These are phyloP conservation scores for Ogataea haglerorum DNA, from an alignment of 805 yeast genomes.

Conservation along the genomic window DNA sequence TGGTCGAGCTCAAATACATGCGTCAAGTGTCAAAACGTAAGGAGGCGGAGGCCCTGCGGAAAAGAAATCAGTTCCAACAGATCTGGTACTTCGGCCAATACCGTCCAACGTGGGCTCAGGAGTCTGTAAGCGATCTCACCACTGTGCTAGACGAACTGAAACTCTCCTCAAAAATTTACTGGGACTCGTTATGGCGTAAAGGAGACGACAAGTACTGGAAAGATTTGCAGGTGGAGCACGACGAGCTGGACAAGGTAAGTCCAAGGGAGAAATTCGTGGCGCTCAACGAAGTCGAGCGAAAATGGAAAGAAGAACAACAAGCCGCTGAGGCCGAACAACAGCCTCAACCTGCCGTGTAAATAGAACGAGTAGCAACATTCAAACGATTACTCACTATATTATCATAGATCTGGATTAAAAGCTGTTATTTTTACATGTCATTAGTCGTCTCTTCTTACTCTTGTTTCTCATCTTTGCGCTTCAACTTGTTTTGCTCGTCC, in stretches of 20 bases:
- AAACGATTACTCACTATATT: neutral
- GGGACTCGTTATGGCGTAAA: constrained; percentile 88
- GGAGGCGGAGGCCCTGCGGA: constrained; percentile 65
- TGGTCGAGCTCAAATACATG: constrained; percentile 68
- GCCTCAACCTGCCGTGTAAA: constrained; percentile 8
- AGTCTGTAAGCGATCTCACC: constrained; percentile 81
- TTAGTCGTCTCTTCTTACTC: constrained; percentile 1
- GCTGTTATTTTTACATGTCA: constrained; percentile 2
- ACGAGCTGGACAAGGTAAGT: constrained; percentile 49
- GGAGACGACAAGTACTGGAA: constrained; percentile 80
- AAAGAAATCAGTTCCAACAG: constrained; percentile 71
- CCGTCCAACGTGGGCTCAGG: constrained; percentile 88
- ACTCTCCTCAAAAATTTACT: constrained; percentile 50
- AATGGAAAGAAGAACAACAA: constrained; percentile 23
- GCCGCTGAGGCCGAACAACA: constrained; percentile 2
- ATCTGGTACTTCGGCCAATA: constrained; percentile 85
- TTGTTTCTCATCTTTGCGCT: neutral
- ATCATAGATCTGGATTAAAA: neutral
- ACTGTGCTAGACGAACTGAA: constrained; percentile 64
- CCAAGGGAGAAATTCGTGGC: constrained; percentile 68
- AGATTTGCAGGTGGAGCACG: constrained; percentile 53
- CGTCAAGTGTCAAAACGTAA: constrained; percentile 61
- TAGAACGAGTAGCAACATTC: neutral
- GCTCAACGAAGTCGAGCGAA: constrained; percentile 54
- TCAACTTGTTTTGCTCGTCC: constrained; percentile 1